Percentiles rank a stretch among this genome's conserved stretches.
Conservation (phyloP, 768 basidiomycete genomes). For the Suillus spraguei region DNA sequence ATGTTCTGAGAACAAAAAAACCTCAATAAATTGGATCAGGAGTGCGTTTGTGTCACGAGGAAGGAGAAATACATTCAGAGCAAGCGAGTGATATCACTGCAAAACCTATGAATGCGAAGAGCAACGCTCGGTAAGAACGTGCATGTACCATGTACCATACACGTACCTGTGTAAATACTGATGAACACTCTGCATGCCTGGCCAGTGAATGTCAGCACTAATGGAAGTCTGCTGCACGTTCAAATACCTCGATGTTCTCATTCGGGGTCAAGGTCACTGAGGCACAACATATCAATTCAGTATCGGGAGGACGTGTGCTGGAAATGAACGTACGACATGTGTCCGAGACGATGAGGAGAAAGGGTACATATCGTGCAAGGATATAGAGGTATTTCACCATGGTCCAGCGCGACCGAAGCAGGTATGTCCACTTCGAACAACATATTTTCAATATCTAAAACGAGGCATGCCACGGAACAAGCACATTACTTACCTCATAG, state of each 20-base stretch:
- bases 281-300: not conserved
- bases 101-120: not conserved
- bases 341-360: not conserved
- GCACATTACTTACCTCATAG: not conserved
- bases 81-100: slow-evolving; percentile 1
- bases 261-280: not conserved
- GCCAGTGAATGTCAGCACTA: not conserved
- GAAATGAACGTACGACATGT: not conserved
- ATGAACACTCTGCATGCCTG: not conserved
- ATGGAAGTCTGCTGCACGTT: not conserved
- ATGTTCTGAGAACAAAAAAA: not conserved
- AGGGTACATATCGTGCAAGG: not conserved
- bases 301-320: not conserved
- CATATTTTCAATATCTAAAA: not conserved
- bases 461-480: not conserved
- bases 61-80: not conserved
- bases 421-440: not conserved
- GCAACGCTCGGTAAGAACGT: not conserved
- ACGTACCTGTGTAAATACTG: not conserved
- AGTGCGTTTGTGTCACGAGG: not conserved
- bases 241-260: not conserved
- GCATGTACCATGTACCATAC: not conserved
- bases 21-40: not conserved
- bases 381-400: not conserved
- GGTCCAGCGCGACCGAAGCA: not conserved